A percentile compares a stretch with the other conserved stretches of the same genome.
Evolutionary conservation across 2,329 filamentous ascomycete genomes (phyloP).

Genomic region (Chalara sp.): DNA sequence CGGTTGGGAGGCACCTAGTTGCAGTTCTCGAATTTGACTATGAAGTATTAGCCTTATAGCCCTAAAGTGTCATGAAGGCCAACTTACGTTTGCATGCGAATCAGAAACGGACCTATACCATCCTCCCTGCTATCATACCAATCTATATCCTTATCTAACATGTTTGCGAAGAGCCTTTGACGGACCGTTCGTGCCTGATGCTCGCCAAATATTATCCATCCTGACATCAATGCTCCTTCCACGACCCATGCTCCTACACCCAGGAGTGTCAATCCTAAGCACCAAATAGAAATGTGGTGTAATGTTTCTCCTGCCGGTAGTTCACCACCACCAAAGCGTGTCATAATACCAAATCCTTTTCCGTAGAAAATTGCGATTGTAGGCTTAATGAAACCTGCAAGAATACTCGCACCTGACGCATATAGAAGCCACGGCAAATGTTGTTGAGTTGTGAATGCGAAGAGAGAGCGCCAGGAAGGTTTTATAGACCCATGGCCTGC

Average conservation of each 20-base stretch:
- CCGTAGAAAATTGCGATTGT: conserved; percentile 66
- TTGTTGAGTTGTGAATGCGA: conserved; percentile 61
- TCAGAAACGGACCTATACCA: conserved; percentile 65
- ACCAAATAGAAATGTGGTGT: conserved; percentile 49
- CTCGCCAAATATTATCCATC: conserved; percentile 77
- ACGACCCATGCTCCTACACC: conserved; percentile 61
- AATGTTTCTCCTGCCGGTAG: conserved; percentile 46
- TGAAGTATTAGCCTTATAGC: conserved; percentile 16
- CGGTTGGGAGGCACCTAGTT: conserved; percentile 72
- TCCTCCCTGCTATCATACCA: conserved; percentile 76
- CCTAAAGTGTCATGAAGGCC: not conserved
- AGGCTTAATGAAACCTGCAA: conserved; percentile 58
- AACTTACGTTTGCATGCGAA: conserved; percentile 66
- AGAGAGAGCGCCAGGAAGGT: conserved; percentile 39
- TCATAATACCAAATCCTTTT: conserved; percentile 65
- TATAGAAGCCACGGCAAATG: conserved; percentile 49
- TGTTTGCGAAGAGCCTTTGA: conserved; percentile 54
- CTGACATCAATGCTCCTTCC: conserved; percentile 57
- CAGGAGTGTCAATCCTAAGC: conserved; percentile 54
- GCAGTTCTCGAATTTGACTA: conserved; percentile 77
- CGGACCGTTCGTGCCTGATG: conserved; percentile 65
- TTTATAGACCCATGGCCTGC: not conserved
- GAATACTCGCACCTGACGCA: conserved; percentile 49
- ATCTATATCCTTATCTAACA: conserved; percentile 66
- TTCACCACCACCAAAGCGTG: conserved; percentile 53